A percentile compares a stretch with the other conserved stretches of the same genome.
These are phyloP conservation scores for Penicillium diatomitis DNA, from an alignment of 495 filamentous ascomycete genomes.

Conservation along the genomic window DNA sequence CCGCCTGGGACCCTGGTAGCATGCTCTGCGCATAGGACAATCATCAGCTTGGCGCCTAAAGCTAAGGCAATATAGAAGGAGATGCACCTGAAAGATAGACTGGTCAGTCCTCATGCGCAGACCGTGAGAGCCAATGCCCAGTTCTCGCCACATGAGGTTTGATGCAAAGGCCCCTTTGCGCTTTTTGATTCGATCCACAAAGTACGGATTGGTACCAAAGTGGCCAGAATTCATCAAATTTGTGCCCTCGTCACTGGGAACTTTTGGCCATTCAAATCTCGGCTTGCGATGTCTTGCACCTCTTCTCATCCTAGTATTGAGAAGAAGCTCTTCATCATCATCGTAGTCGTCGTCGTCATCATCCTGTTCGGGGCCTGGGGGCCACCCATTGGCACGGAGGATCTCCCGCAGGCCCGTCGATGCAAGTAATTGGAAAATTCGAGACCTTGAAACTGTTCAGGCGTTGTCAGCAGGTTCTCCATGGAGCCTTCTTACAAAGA, in stretches of 20 bases:
- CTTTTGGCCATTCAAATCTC: conserved; percentile 54
- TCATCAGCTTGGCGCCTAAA: conserved; percentile 4
- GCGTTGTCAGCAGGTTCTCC: neutral
- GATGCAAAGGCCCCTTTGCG: conserved; percentile 53
- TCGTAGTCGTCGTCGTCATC: conserved; percentile 22
- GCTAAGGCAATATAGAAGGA: no score
- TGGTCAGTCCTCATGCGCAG: conserved; percentile 47
- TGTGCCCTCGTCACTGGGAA: conserved; percentile 67
- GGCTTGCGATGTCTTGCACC: conserved; percentile 14
- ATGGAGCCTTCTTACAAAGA: neutral
- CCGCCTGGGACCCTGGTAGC: conserved; percentile 65
- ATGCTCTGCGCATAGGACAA: conserved; percentile 19
- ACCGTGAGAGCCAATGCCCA: conserved; percentile 51
- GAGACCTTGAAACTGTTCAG: conserved; percentile 20
- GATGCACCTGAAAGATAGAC: conserved; percentile 53
- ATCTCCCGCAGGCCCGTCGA: conserved; percentile 30
- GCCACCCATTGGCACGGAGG: conserved; percentile 26
- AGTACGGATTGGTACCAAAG: conserved; percentile 58
- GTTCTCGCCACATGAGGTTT: conserved; percentile 68
- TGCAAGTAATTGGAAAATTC: conserved; percentile 30
- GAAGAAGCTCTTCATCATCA: conserved; percentile 12
- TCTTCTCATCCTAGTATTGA: conserved; percentile 14
- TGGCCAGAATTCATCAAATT: conserved; percentile 70
- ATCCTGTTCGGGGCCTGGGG: conserved; percentile 2
- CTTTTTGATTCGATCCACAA: conserved; percentile 38